Conservation (phyloP, 768 basidiomycete species). For the Paxillus rubicundulus region DNA sequence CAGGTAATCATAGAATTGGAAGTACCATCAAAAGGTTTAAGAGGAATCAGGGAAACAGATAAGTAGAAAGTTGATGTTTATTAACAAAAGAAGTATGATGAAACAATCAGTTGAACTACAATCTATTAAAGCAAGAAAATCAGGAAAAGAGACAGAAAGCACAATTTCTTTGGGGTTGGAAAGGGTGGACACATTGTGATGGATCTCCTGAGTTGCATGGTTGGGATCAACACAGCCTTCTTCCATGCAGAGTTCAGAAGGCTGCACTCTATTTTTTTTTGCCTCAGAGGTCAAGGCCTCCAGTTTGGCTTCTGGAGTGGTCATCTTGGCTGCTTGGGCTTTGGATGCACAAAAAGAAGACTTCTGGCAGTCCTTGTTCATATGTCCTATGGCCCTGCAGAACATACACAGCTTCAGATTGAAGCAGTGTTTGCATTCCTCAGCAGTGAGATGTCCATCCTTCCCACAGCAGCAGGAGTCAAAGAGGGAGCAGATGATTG, state of each 20-base stretch:
- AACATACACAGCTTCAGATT: slow-evolving; percentile 5
- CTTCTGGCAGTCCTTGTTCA: not conserved
- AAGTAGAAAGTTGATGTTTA: not conserved
- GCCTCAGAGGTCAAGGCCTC: not conserved
- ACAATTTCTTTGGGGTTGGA: not conserved
- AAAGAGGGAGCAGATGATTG: not conserved
- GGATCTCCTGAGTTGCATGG: not conserved
- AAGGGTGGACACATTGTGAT: slow-evolving; percentile 5
- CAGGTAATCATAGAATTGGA: not conserved
- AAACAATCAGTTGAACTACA: not conserved
- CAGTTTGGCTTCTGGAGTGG: not conserved
- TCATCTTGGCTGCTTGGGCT: not conserved
- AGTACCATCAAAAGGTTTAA: not conserved
- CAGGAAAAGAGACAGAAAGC: not conserved
- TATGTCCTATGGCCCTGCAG: not conserved
- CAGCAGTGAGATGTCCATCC: not conserved
- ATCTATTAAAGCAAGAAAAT: not conserved
- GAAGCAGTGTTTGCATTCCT: not conserved
- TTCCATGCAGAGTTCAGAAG: not conserved
- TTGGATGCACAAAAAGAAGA: not conserved
- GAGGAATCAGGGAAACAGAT: not conserved
- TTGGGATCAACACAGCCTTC: not conserved
- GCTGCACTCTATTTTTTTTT: slow-evolving; percentile 5
- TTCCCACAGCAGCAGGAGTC: too few relatives aligned
- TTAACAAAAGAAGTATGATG: not conserved